Evolutionary conservation across 2,329 filamentous ascomycete genomes (phyloP), one percentile per base, ranked within the genome.

Genomic region (Fusarium dimerum): DNA sequence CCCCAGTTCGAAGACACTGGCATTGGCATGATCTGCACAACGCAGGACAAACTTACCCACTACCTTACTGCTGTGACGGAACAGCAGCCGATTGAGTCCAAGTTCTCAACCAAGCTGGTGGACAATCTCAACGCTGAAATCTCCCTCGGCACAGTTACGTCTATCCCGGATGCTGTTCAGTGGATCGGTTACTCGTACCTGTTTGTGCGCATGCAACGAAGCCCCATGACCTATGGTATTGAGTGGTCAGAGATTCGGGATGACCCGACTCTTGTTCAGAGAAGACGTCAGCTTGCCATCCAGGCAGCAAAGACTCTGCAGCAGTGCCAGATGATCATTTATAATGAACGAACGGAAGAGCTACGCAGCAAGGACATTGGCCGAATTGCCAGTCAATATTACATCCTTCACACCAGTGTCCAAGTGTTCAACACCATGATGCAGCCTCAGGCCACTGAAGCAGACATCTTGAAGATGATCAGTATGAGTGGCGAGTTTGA

Each of bases 141-240:
- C 57, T 84, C 92, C 0, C 74, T 99, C 9, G 94, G 94, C 1
- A 99, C 95, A 0, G 95, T 99, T 16, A 97, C 93, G 0, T 96
- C 93, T 1, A 89, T 99, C 2, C 79, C 87, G 2, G 95, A 99
- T 74, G 94, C 90, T 0, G 92, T 97, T 1, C 90, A 95, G 60
- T 99, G 94, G 94, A 87, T 99, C 32, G 93, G 95, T 13, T 99
- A 99, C 70, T 97, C 93, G 0, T 99, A 97, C 67, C 79, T 99
- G 1, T 99, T 96, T 69, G 93, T 99, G 39, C 88, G 94, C 39
- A 99, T 99, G 94, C 86, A 90, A 68, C 85, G 90, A 53, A 96
- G 94, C 60, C 93, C 92, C 5, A 84, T 93, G 66, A 87, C 88
- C 2, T 99, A 99, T 66, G 94, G 93, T 3, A 97, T 99, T 45